These are phyloP conservation scores for Circinella minor DNA, from an alignment of 371 early-diverging fungal species.

Conservation along the genomic window DNA sequence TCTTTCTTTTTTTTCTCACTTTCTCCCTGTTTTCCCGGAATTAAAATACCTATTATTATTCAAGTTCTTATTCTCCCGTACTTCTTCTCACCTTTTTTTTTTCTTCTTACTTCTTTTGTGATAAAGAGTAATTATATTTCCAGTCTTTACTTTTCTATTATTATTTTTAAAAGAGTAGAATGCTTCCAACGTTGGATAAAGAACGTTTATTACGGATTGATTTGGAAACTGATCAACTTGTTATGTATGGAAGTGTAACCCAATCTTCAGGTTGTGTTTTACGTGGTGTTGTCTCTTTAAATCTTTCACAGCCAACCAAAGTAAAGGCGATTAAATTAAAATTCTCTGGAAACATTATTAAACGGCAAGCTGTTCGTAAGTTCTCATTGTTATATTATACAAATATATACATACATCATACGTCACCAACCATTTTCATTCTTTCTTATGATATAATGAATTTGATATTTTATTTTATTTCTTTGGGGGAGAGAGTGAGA, in stretches of 20 bases:
- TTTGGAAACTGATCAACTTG: slow-evolving; percentile 42
- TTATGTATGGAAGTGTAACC: slow-evolving; percentile 38
- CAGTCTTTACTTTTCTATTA: neutral
- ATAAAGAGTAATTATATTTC: neutral
- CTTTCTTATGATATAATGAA: no score
- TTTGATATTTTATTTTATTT: no score
- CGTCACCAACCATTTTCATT: no score
- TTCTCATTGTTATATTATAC: neutral
- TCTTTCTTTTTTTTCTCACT: no score
- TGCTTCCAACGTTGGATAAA: neutral
- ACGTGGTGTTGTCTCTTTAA: slow-evolving; percentile 38
- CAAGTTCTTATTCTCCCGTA: neutral
- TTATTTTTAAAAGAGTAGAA: neutral
- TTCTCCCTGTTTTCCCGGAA: neutral
- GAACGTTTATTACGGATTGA: slow-evolving; percentile 27
- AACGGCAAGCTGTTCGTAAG: slow-evolving; percentile 17
- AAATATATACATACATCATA: no score
- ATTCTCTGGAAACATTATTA: slow-evolving; percentile 33
- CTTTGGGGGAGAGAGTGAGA: no score
- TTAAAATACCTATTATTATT: neutral
- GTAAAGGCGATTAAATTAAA: slow-evolving; percentile 34
- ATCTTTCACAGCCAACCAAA: slow-evolving; percentile 33
- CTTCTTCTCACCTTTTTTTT: neutral
- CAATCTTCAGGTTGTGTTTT: slow-evolving; percentile 49
- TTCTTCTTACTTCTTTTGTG: neutral